These are phyloP conservation scores for Fusarium decemcellulare DNA, from an alignment of 2,329 filamentous ascomycete genomes.

Conservation along the genomic window DNA sequence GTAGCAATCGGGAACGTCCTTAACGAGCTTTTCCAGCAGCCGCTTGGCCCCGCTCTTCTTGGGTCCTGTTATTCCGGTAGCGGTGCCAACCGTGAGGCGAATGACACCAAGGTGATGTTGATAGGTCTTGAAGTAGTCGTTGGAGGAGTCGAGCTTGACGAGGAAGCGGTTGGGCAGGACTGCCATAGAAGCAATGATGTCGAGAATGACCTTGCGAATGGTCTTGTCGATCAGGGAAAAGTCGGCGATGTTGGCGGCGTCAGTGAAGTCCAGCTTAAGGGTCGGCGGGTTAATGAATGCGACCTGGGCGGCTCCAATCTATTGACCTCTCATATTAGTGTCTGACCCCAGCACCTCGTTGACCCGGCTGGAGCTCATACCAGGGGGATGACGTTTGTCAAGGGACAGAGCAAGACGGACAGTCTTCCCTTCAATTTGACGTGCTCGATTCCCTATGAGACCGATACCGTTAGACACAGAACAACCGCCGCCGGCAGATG, in stretches of 20 bases:
- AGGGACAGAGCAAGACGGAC: conserved; percentile 39
- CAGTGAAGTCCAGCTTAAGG: conserved; percentile 45
- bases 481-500: not conserved
- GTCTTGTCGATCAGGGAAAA: conserved; percentile 41
- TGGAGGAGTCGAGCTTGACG: conserved; percentile 43
- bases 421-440: conserved; percentile 43
- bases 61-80: conserved; percentile 38
- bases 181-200: conserved; percentile 44
- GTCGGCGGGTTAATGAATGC: conserved; percentile 45
- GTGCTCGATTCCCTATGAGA: conserved; percentile 41
- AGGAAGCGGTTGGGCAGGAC: conserved; percentile 47
- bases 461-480: not conserved
- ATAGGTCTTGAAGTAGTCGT: conserved; percentile 48
- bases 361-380: conserved; percentile 18
- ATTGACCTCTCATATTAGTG: not conserved
- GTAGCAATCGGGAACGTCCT: conserved; percentile 44
- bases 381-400: conserved; percentile 43
- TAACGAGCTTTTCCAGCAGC: conserved; percentile 40
- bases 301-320: conserved; percentile 46
- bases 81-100: conserved; percentile 41
- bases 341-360: not conserved
- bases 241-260: conserved; percentile 45
- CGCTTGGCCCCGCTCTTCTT: conserved; percentile 44
- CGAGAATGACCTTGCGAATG: conserved; percentile 43
- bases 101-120: conserved; percentile 44